These are phyloP conservation scores for Pulveroboletus frians DNA, from an alignment of 768 basidiomycete species.

Conservation along the genomic window DNA sequence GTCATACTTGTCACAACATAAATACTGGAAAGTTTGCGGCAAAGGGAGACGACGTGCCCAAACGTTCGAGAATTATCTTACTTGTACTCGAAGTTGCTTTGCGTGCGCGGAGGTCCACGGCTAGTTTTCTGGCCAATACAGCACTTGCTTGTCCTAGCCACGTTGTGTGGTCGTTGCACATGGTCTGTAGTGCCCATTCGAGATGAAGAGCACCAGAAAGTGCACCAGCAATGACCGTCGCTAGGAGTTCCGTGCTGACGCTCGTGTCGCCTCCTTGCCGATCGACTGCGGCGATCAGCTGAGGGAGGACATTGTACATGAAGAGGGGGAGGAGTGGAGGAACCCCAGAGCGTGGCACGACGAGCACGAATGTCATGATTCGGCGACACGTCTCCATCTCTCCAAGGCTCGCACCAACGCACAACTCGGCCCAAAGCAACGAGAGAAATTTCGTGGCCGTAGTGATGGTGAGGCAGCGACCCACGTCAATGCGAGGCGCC, in stretches of 20 bases:
- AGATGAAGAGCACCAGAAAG: slow-evolving; percentile 65
- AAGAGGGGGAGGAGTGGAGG: slow-evolving; percentile 74
- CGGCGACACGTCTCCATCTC: slow-evolving; percentile 61
- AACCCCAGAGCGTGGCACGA: slow-evolving; percentile 49
- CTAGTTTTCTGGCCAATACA: slow-evolving; percentile 61
- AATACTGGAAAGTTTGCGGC: slow-evolving; percentile 73
- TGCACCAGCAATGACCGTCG: slow-evolving; percentile 58
- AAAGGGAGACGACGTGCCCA: slow-evolving; percentile 60
- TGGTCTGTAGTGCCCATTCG: slow-evolving; percentile 60
- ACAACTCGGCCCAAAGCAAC: slow-evolving; percentile 65
- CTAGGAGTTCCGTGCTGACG: slow-evolving; percentile 57
- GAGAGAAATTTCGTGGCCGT: slow-evolving; percentile 59
- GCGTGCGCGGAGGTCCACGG: slow-evolving; percentile 51
- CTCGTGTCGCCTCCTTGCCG: slow-evolving; percentile 47
- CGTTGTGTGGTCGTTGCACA: slow-evolving; percentile 44
- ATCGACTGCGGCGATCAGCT: slow-evolving; percentile 52
- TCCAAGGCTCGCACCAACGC: slow-evolving; percentile 47
- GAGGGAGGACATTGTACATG: slow-evolving; percentile 60
- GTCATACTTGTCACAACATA: slow-evolving; percentile 16
- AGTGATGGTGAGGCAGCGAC: slow-evolving; percentile 55
- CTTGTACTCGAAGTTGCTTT: slow-evolving; percentile 47
- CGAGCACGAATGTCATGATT: slow-evolving; percentile 63
- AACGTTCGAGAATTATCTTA: slow-evolving; percentile 49
- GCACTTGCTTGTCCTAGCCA: slow-evolving; percentile 60
- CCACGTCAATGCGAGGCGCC: slow-evolving; percentile 59